These are phyloP conservation scores for Didymellaceae sp. DNA, from an alignment of 2,329 filamentous ascomycete genomes.

Conservation along the genomic window DNA sequence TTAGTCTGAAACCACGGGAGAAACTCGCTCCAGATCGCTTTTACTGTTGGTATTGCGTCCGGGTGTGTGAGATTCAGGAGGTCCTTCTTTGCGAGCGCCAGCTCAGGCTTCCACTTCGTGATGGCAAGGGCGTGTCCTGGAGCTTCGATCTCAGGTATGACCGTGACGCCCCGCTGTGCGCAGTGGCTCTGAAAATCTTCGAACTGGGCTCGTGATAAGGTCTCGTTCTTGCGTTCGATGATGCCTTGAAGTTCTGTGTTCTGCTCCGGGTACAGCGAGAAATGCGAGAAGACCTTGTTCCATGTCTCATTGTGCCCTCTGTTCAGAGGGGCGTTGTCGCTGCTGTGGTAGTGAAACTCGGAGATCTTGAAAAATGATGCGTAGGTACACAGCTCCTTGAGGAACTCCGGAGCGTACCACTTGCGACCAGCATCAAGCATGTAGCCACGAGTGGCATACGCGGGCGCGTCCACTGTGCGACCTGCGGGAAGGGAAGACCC, in stretches of 20 bases:
- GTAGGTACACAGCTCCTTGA: slow-evolving; percentile 55
- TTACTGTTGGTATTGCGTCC: slow-evolving; percentile 45
- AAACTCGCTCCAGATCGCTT: slow-evolving; percentile 48
- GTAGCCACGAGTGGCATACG: slow-evolving; percentile 54
- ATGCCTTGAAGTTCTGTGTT: slow-evolving; percentile 43
- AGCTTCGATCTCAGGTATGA: slow-evolving; percentile 49
- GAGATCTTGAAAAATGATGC: slow-evolving; percentile 57
- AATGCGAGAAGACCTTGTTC: slow-evolving; percentile 55
- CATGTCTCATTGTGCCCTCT: slow-evolving; percentile 56
- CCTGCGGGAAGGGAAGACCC: slow-evolving; percentile 38
- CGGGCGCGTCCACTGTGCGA: slow-evolving; percentile 49
- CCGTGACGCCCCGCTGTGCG: slow-evolving; percentile 44
- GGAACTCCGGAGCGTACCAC: slow-evolving; percentile 52
- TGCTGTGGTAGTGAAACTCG: slow-evolving; percentile 59
- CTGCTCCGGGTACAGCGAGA: slow-evolving; percentile 49
- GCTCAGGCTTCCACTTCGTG: slow-evolving; percentile 50
- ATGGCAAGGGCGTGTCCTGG: slow-evolving; percentile 48
- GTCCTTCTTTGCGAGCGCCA: slow-evolving; percentile 46
- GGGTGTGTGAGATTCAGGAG: slow-evolving; percentile 47
- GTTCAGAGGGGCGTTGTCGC: slow-evolving; percentile 58
- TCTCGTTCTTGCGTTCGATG: slow-evolving; percentile 46
- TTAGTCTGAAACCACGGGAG: slow-evolving; percentile 49
- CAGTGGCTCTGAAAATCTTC: slow-evolving; percentile 46
- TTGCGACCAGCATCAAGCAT: slow-evolving; percentile 55
- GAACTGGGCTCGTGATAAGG: slow-evolving; percentile 43